These are phyloP conservation scores for Colletotrichum orchidophilum DNA, from an alignment of 2,329 filamentous ascomycete species.

Conservation along the genomic window DNA sequence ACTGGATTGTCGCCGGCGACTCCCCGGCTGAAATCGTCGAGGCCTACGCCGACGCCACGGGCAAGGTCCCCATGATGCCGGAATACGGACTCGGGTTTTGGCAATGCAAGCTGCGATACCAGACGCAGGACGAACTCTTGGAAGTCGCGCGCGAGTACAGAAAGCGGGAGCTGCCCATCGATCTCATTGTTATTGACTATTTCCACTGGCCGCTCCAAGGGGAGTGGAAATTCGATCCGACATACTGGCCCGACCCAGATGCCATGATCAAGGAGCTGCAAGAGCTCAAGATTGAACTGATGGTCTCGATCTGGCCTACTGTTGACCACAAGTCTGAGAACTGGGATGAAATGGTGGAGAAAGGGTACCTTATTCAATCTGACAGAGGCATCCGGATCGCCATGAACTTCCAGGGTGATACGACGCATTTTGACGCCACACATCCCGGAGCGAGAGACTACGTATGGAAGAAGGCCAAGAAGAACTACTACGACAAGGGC, in stretches of 20 bases:
- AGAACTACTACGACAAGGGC: constrained; percentile 70
- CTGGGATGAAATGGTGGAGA: constrained; percentile 44
- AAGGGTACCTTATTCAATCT: constrained; percentile 66
- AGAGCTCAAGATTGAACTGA: constrained; percentile 68
- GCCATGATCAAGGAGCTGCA: constrained; percentile 71
- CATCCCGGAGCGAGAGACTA: constrained; percentile 67
- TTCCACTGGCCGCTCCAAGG: constrained; percentile 73
- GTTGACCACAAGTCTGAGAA: constrained; percentile 43
- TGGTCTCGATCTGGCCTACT: constrained; percentile 77
- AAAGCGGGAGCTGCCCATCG: constrained; percentile 61
- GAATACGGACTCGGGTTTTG: constrained; percentile 72
- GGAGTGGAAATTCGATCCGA: constrained; percentile 73
- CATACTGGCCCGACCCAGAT: constrained; percentile 72
- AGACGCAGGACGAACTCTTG: constrained; percentile 69
- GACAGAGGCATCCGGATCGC: constrained; percentile 67
- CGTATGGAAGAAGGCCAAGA: constrained; percentile 66
- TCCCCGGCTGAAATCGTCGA: constrained; percentile 62
- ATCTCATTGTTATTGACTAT: constrained; percentile 71
- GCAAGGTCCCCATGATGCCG: constrained; percentile 70
- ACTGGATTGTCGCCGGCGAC: constrained; percentile 67
- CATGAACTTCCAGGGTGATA: constrained; percentile 68
- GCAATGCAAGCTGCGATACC: constrained; percentile 71
- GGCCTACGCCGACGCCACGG: constrained; percentile 62
- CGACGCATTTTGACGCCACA: constrained; percentile 71
- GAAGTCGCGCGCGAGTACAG: constrained; percentile 65